phyloP scores from a whole-genome alignment of 768 basidiomycete species.

The Chalciporus sphaerocephalus region DNA sequence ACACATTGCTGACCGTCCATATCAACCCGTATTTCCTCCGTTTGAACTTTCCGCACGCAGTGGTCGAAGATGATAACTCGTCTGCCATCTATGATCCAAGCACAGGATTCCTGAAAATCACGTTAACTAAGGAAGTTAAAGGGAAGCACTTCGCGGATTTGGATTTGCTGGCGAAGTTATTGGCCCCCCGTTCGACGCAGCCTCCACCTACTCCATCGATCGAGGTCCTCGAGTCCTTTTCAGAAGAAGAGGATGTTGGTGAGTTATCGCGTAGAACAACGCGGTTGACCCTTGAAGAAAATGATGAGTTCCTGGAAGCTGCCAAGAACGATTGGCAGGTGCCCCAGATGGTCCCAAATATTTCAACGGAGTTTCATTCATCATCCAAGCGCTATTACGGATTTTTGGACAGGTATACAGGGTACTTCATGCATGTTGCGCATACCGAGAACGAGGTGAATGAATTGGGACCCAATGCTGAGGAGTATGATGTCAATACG shows the following conservation, averaged over 20 bases:
- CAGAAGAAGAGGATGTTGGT: constrained; percentile 27
- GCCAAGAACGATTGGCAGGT: constrained; percentile 77
- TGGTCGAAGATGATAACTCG: constrained; percentile 61
- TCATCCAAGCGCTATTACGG: constrained; percentile 58
- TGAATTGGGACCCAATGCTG: constrained; percentile 67
- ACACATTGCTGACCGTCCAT: constrained; percentile 64
- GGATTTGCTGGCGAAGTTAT: constrained; percentile 71
- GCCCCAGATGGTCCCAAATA: constrained; percentile 55
- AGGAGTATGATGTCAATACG: constrained; percentile 47
- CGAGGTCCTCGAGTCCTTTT: constrained; percentile 48
- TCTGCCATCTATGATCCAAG: constrained; percentile 72
- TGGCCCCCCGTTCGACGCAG: constrained; percentile 57
- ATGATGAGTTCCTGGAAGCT: constrained; percentile 56
- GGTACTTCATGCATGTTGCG: constrained; percentile 69
- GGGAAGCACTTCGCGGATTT: constrained; percentile 73
- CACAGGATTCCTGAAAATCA: constrained; percentile 73
- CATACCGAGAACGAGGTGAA: constrained; percentile 80
- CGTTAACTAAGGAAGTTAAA: constrained; percentile 60
- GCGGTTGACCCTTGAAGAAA: constrained; percentile 46
- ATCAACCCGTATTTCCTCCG: constrained; percentile 84
- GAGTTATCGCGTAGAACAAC: constrained; percentile 43
- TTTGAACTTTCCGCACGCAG: constrained; percentile 64
- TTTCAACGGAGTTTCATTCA: constrained; percentile 35
- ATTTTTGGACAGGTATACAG: constrained; percentile 69
- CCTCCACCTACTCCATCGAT: constrained; percentile 40